Evolutionary conservation across 257 asterid species (phyloP).

Genomic region (Lavandula angustifolia): DNA sequence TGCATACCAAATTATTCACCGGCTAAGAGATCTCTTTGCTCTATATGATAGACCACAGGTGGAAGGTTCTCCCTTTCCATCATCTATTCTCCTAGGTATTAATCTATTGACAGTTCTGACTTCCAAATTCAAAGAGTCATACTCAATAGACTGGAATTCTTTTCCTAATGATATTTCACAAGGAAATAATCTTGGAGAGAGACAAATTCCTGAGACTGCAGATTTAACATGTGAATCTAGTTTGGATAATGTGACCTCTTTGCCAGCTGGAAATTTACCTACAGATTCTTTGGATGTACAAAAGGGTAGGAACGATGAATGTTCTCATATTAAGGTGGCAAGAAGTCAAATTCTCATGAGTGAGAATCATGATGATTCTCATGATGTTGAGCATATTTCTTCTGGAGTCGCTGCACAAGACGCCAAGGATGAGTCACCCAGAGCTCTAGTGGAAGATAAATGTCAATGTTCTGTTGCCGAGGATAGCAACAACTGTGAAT

Average conservation of each 20-base stretch:
- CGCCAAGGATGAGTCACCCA: conserved; percentile 38
- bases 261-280: conserved; percentile 30
- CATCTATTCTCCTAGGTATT: conserved; percentile 83
- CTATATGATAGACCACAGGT: conserved; percentile 96
- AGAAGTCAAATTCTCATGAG: conserved; percentile 26
- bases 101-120: conserved; percentile 77
- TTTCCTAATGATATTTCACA: conserved; percentile 43
- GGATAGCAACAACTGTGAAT: conserved; percentile 39
- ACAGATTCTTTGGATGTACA: conserved; percentile 48
- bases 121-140: conserved; percentile 70
- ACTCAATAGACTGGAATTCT: conserved; percentile 72
- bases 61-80: conserved; percentile 97
- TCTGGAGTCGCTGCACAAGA: conserved; percentile 35
- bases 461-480: conserved; percentile 41
- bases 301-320: conserved; percentile 49
- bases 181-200: conserved; percentile 33
- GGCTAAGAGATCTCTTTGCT: conserved; percentile 92
- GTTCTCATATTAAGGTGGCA: conserved; percentile 32
- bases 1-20: conserved; percentile 87
- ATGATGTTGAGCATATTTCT: conserved; percentile 36
- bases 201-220: conserved; percentile 37
- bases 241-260: conserved; percentile 26
- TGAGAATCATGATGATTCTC: conserved; percentile 41
- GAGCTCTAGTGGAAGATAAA: conserved; percentile 41
- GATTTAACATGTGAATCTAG: conserved; percentile 41